Conservation (phyloP, 495 filamentous ascomycete species). For the Penicillium alfredii region DNA sequence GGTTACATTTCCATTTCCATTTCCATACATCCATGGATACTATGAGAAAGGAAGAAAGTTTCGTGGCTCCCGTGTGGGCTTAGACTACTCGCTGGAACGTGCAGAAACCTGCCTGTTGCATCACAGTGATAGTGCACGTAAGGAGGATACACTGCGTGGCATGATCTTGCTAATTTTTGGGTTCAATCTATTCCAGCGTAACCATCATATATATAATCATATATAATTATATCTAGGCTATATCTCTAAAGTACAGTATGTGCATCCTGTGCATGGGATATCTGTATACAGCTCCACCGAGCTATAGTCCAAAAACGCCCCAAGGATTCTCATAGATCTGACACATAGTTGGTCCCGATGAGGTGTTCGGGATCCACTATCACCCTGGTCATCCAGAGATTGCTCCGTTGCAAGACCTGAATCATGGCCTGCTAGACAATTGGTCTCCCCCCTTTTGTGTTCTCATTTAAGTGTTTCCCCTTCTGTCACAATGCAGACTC, state of each 20-base stretch:
- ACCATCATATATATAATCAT: too few species aligned
- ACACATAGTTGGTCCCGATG: conserved; percentile 18
- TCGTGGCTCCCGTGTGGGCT: conserved; percentile 12
- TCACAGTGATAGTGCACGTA: conserved; percentile 15
- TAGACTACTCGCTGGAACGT: conserved; percentile 18
- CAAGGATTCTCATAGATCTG: conserved; percentile 17
- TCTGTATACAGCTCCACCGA: too few species aligned
- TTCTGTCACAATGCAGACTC: conserved; percentile 11
- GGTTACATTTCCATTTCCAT: neutral
- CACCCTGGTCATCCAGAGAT: conserved; percentile 5
- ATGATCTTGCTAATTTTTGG: too few species aligned
- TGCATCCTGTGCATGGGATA: too few species aligned
- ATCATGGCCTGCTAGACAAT: conserved; percentile 7
- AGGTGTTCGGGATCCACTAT: conserved; percentile 21
- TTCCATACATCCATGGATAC: too few species aligned
- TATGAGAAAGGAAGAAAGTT: too few species aligned
- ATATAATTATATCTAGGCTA: conserved; percentile 16
- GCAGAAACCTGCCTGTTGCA: conserved; percentile 16
- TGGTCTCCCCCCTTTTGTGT: too few species aligned
- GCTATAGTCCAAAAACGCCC: conserved; percentile 4
- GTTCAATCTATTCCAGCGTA: too few species aligned
- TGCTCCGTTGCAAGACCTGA: conserved; percentile 7
- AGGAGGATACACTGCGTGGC: too few species aligned
- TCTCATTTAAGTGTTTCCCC: conserved; percentile 1
- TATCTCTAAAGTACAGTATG: conserved; percentile 1